Evolutionary conservation across 106 monocot species (phyloP).

Genomic region (Dendrobium nobile): DNA sequence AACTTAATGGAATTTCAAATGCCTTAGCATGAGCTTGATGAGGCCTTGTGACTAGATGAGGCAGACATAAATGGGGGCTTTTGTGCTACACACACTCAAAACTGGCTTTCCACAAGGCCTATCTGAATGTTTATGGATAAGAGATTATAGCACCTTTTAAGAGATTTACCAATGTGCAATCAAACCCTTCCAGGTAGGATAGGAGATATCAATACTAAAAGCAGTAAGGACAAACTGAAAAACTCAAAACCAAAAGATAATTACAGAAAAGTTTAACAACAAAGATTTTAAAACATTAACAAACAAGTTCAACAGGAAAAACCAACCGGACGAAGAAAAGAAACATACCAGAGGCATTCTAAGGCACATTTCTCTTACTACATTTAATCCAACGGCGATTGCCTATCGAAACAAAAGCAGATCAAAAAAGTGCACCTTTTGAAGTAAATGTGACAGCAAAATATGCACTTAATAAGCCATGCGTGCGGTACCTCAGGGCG

Average conservation of each 20-base stretch:
- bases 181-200: neutral
- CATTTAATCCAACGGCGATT: slow-evolving; percentile 94
- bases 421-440: neutral
- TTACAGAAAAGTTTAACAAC: neutral
- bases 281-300: neutral
- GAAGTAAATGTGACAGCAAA: neutral
- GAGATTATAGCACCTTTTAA: neutral
- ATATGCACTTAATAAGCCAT: neutral
- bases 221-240: neutral
- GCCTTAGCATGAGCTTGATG: neutral
- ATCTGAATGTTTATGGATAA: neutral
- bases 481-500: slow-evolving; percentile 62
- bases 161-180: neutral
- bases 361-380: slow-evolving; percentile 82
- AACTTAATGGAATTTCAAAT: neutral
- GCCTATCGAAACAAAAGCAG: slow-evolving; percentile 38
- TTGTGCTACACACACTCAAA: neutral
- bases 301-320: neutral
- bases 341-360: slow-evolving; percentile 82
- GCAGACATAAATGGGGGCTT: neutral
- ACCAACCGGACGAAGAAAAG: slow-evolving; percentile 35
- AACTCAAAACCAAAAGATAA: neutral
- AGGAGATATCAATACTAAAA: neutral
- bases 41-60: neutral
- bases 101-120: neutral